Evolutionary conservation across 495 filamentous ascomycete species (phyloP).

Genomic region (Aspergillus carlsbadensis): DNA sequence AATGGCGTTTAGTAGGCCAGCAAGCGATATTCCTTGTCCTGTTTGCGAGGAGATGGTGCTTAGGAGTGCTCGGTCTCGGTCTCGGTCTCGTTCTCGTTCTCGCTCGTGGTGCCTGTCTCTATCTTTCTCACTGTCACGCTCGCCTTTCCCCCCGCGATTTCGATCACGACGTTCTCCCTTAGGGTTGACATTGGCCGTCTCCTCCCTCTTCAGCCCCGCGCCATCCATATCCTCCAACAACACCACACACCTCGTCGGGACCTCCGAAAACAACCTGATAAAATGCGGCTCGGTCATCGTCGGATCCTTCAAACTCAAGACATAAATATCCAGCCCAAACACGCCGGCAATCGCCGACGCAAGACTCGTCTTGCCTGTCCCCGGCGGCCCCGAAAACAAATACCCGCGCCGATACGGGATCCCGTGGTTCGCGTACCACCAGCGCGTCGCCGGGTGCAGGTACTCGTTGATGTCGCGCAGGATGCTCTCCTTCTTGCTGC

Average conservation of each 20-base stretch:
- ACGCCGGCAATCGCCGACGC: slow-evolving; percentile 62
- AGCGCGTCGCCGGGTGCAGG: slow-evolving; percentile 20
- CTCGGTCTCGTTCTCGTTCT: background rate
- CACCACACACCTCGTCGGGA: slow-evolving; percentile 63
- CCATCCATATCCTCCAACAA: slow-evolving; percentile 69
- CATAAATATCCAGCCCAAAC: slow-evolving; percentile 64
- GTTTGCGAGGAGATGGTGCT: background rate
- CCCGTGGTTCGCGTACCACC: slow-evolving; percentile 55
- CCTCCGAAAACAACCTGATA: slow-evolving; percentile 48
- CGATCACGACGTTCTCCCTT: too few relatives aligned
- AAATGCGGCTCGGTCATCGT: slow-evolving; percentile 51
- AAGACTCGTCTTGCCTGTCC: slow-evolving; percentile 66
- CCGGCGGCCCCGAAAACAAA: slow-evolving; percentile 67
- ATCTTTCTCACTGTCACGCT: too few relatives aligned
- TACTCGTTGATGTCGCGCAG: slow-evolving; percentile 44
- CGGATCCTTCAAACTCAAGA: slow-evolving; percentile 56
- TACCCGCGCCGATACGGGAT: slow-evolving; percentile 67
- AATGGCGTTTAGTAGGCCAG: slow-evolving; percentile 76
- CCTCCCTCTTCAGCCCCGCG: slow-evolving; percentile 4
- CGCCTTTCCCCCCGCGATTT: too few relatives aligned
- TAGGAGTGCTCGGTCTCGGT: slow-evolving; percentile 15
- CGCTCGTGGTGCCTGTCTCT: slow-evolving; percentile 1
- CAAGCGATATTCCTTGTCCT: slow-evolving; percentile 48
- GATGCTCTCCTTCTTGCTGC: slow-evolving; percentile 61
- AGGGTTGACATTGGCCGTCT: slow-evolving; percentile 10